These are phyloP conservation scores for Xylaria curta DNA, from an alignment of 495 filamentous ascomycete species.

Conservation along the genomic window DNA sequence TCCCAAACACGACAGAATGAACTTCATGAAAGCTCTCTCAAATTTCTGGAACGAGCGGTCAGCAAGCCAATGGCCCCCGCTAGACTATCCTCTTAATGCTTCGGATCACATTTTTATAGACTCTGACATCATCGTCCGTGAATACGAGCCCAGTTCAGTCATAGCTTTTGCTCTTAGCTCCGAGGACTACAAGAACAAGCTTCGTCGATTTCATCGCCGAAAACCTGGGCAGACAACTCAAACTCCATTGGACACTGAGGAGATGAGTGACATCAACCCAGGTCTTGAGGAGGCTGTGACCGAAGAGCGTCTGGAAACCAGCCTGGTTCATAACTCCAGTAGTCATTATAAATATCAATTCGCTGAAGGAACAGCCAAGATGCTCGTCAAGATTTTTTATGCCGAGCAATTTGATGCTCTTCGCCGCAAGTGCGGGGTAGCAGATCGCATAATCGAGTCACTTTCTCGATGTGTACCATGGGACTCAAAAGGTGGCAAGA, in stretches of 20 bases:
- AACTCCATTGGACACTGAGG: conserved; percentile 30
- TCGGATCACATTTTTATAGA: conserved; percentile 96
- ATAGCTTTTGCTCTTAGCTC: conserved; percentile 91
- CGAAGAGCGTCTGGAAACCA: conserved; percentile 72
- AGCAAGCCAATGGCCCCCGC: conserved; percentile 90
- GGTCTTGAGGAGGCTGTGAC: conserved; percentile 37
- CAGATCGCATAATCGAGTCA: conserved; percentile 93
- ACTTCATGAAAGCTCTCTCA: conserved; percentile 90
- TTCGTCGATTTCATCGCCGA: conserved; percentile 58
- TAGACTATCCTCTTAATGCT: conserved; percentile 89
- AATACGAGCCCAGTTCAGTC: conserved; percentile 96
- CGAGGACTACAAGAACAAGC: conserved; percentile 80
- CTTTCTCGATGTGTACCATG: conserved; percentile 94
- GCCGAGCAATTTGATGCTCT: conserved; percentile 98
- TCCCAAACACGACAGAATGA: conserved; percentile 88
- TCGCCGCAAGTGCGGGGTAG: conserved; percentile 87
- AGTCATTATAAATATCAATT: conserved; percentile 96
- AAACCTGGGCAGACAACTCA: conserved; percentile 33
- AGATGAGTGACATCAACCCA: conserved; percentile 37
- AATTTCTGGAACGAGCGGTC: conserved; percentile 99
- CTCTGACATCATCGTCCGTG: conserved; percentile 95
- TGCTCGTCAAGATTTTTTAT: conserved; percentile 97
- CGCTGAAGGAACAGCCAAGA: conserved; percentile 85
- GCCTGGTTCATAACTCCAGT: conserved; percentile 79
- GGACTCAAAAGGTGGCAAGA: conserved; percentile 98